Evolutionary conservation across 495 filamentous ascomycete genomes (phyloP).

Genomic region (Penicillium salamii): DNA sequence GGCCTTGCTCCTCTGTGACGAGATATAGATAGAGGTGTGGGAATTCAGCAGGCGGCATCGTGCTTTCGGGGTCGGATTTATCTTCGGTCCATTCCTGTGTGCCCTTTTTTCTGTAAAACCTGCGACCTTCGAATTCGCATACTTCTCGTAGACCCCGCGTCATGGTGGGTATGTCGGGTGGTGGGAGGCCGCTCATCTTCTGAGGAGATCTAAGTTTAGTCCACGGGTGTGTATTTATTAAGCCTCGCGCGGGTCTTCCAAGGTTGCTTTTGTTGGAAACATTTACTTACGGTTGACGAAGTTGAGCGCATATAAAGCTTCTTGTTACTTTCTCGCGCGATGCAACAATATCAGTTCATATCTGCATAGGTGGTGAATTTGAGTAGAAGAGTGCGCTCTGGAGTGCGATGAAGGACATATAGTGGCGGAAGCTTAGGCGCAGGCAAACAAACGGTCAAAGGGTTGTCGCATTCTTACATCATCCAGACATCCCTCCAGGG

Average conservation of each 20-base stretch:
- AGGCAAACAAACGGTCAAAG: too few species aligned
- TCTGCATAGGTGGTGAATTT: too few species aligned
- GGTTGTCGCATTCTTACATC: neutral
- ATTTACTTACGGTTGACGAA: too few species aligned
- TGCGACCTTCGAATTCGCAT: constrained; percentile 18
- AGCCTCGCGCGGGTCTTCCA: too few species aligned
- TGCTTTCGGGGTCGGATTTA: neutral
- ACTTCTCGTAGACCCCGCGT: constrained; percentile 17
- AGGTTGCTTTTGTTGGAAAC: too few species aligned
- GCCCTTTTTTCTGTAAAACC: constrained; percentile 9
- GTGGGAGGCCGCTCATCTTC: constrained; percentile 6
- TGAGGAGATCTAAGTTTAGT: neutral
- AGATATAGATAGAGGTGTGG: constrained; percentile 18
- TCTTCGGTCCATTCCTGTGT: constrained; percentile 9
- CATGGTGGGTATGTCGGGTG: constrained; percentile 2
- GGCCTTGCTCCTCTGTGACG: constrained; percentile 12
- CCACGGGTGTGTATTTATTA: too few species aligned
- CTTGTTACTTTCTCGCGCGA: too few species aligned
- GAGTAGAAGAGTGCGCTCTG: too few species aligned
- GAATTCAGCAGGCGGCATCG: neutral
- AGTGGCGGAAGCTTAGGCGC: neutral
- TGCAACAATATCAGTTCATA: too few species aligned
- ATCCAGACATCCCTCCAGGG: neutral
- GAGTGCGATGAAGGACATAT: too few species aligned
- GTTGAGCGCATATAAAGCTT: too few species aligned